phyloP scores from a whole-genome alignment of 2,329 filamentous ascomycete species.

The Phyllosticta citribraziliensis region DNA sequence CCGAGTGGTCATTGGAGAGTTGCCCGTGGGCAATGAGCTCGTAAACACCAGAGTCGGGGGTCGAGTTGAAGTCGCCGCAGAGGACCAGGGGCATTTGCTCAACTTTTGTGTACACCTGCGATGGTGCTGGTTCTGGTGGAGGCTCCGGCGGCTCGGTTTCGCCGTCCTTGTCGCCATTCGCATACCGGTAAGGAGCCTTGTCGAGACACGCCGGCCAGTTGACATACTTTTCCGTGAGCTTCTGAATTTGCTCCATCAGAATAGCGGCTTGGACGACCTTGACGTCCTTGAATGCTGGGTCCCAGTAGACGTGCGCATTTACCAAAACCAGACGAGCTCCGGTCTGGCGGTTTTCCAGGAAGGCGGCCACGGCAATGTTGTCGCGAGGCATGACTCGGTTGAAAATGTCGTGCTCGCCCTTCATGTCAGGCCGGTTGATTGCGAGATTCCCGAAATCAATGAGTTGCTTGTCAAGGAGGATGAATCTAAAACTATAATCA shows the following conservation, averaged over 20 bases:
- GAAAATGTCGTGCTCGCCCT: conserved; percentile 94
- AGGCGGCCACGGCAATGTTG: conserved; percentile 85
- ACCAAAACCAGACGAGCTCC: conserved; percentile 88
- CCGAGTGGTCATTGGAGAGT: conserved; percentile 67
- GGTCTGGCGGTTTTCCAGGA: conserved; percentile 84
- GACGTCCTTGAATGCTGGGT: conserved; percentile 81
- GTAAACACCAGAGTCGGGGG: conserved; percentile 77
- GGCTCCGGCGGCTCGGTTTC: conserved; percentile 40
- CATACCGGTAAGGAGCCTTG: conserved; percentile 49
- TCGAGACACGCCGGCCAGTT: conserved; percentile 72
- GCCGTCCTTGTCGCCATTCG: conserved; percentile 41
- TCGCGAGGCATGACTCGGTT: conserved; percentile 98
- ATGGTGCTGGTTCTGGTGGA: conserved; percentile 61
- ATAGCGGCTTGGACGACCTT: conserved; percentile 96
- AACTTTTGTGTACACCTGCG: conserved; percentile 74
- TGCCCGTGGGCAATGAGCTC: conserved; percentile 76
- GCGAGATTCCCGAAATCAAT: conserved; percentile 87
- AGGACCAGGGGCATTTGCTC: conserved; percentile 84
- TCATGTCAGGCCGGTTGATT: conserved; percentile 93
- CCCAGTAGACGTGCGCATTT: conserved; percentile 94
- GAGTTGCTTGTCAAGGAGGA: conserved; percentile 85
- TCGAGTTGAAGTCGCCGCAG: conserved; percentile 95
- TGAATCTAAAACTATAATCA: conserved; percentile 42
- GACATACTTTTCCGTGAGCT: conserved; percentile 75
- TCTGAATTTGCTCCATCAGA: conserved; percentile 82